phyloP scores from a whole-genome alignment of 768 basidiomycete species.

The Termitomyces sp. region DNA sequence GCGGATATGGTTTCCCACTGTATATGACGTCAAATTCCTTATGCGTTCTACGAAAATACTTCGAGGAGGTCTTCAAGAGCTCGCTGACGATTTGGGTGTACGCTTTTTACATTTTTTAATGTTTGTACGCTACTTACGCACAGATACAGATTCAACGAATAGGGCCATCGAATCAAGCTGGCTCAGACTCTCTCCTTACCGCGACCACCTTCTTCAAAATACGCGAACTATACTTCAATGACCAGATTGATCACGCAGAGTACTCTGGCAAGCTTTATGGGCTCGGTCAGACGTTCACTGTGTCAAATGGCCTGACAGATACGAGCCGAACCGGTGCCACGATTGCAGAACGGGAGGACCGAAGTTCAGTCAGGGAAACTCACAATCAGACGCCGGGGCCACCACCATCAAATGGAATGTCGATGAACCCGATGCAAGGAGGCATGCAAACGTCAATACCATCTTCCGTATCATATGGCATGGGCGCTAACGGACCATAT shows the following conservation, averaged over 20 bases:
- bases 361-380: slow-evolving; percentile 41
- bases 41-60: slow-evolving; percentile 84
- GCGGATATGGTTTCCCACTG: slow-evolving; percentile 88
- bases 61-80: slow-evolving; percentile 89
- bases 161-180: slow-evolving; percentile 91
- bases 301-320: slow-evolving; percentile 61
- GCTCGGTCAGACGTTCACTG: slow-evolving; percentile 72
- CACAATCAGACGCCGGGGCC: slow-evolving; percentile 57
- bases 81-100: slow-evolving; percentile 94
- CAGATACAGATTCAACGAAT: slow-evolving; percentile 71
- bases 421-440: slow-evolving; percentile 25
- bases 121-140: not conserved
- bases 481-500: slow-evolving; percentile 57
- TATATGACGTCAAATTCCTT: slow-evolving; percentile 97
- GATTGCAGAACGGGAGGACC: slow-evolving; percentile 77
- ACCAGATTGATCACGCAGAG: slow-evolving; percentile 77
- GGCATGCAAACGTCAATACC: slow-evolving; percentile 39
- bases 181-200: slow-evolving; percentile 94
- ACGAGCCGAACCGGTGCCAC: slow-evolving; percentile 66
- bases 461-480: slow-evolving; percentile 47
- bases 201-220: slow-evolving; percentile 96
- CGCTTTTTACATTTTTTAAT: slow-evolving; percentile 20
- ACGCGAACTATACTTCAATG: slow-evolving; percentile 86
- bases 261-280: slow-evolving; percentile 83
- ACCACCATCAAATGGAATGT: slow-evolving; percentile 38